These are phyloP conservation scores for Solanum phureja DNA, from an alignment of 257 asterid species.

Conservation along the genomic window DNA sequence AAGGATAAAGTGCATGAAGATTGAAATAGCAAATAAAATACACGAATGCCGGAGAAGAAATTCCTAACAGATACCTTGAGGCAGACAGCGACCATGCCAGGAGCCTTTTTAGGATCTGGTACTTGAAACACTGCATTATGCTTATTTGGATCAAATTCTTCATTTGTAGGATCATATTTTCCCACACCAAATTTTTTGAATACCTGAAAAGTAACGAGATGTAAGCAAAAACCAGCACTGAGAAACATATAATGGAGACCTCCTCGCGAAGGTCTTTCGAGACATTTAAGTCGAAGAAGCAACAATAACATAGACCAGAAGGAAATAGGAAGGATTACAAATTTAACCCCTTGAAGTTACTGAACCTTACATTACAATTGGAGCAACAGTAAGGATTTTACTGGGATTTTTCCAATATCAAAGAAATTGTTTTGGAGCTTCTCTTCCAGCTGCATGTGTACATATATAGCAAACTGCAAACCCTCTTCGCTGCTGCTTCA, in stretches of 20 bases:
- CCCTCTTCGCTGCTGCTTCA: not conserved
- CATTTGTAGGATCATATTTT: slow-evolving; percentile 6
- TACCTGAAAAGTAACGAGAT: too few relatives aligned
- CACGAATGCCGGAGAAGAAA: not conserved
- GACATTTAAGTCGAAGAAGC: not conserved
- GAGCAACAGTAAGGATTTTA: not conserved
- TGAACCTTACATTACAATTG: not conserved
- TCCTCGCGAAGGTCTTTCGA: not conserved
- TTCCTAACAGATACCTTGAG: slow-evolving; percentile 48
- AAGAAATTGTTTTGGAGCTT: not conserved
- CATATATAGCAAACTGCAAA: not conserved
- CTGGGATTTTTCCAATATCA: not conserved
- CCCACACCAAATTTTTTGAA: too few relatives aligned
- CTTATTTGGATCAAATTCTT: slow-evolving; percentile 91
- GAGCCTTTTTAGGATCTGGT: slow-evolving; percentile 83
- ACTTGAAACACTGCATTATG: slow-evolving; percentile 91
- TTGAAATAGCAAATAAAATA: not conserved
- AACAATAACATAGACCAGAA: not conserved
- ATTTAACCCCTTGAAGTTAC: not conserved
- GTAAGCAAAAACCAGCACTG: too few relatives aligned
- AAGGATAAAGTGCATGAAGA: not conserved
- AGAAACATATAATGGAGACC: not conserved
- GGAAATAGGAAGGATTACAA: not conserved
- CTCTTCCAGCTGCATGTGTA: not conserved
- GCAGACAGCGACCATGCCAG: slow-evolving; percentile 64